Evolutionary conservation across 2,329 filamentous ascomycete genomes (phyloP).

Genomic region (Monilinia aucupariae): DNA sequence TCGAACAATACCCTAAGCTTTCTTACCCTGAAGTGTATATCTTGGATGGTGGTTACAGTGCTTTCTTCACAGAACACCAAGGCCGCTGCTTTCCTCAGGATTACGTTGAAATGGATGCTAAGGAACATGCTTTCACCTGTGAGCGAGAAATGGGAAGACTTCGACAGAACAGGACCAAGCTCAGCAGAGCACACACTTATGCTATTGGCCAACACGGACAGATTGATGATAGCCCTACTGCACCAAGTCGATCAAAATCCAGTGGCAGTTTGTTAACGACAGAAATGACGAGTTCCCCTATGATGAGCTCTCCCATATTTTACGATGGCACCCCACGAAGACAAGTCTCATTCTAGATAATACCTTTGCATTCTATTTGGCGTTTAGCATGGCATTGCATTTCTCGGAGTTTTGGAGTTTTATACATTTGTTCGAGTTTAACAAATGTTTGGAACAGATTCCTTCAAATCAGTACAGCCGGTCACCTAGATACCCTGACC

Average conservation of each 20-base stretch:
- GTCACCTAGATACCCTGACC: slow-evolving; percentile 16
- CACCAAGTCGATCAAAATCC: slow-evolving; percentile 30
- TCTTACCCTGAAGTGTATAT: slow-evolving; percentile 98
- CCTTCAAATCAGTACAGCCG: slow-evolving; percentile 10
- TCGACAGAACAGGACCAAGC: slow-evolving; percentile 75
- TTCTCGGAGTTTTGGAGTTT: slow-evolving; percentile 11
- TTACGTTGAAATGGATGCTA: slow-evolving; percentile 93
- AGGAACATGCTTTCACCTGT: slow-evolving; percentile 86
- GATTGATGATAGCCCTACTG: slow-evolving; percentile 56
- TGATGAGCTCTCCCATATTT: slow-evolving; percentile 38
- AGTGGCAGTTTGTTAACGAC: slow-evolving; percentile 35
- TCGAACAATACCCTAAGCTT: slow-evolving; percentile 77
- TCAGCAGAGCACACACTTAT: slow-evolving; percentile 86
- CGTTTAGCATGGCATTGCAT: slow-evolving; percentile 23
- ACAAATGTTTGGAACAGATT: slow-evolving; percentile 13
- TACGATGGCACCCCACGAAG: slow-evolving; percentile 52
- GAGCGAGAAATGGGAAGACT: slow-evolving; percentile 92
- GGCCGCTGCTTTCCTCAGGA: slow-evolving; percentile 85
- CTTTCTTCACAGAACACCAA: slow-evolving; percentile 77
- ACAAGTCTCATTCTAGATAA: slow-evolving; percentile 57
- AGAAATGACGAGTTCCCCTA: slow-evolving; percentile 24
- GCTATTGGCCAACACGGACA: slow-evolving; percentile 75
- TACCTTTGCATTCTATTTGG: slow-evolving; percentile 27
- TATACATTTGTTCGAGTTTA: not conserved
- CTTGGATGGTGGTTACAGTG: slow-evolving; percentile 90